Base-by-base conservation (phyloP, 1,139 yeast genomes). In the Saccharomyces hybrid region DNA sequence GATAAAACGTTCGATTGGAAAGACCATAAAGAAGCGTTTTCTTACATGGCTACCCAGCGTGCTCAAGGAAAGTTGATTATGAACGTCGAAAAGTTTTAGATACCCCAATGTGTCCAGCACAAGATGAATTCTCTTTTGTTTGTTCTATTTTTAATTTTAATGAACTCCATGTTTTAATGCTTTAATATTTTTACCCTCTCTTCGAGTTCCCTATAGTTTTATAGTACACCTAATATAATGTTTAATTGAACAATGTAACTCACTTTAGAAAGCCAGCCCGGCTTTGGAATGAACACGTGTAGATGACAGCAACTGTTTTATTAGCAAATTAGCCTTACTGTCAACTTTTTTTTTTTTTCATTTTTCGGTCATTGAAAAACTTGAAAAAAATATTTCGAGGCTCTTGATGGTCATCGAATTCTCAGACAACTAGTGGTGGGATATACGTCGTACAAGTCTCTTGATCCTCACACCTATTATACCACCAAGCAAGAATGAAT, bases 41-140 rank as follows among this genome's bases (percentile, higher is more conserved):
- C 77, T 2, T 75, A 73, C 59, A 71, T 86, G 55, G 71, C 68
- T 28, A 66, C 75, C 2, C 81, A 82, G 49, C 77, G 75, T 55
- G 81, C 83, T n/a, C 79, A 77, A 57, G 96, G 96, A 31, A 88
- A 87, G 67, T 73, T 87, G 52, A 78, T 87, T 4, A 55, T 75
- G 47, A 64, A 73, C 42, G 71, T 72, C 24, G 78, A 75, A 55
- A 66, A 64, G 51, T 74, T 74, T 55, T 73, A 60, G 44, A 38
- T 38, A 38, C 26, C 44, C 9, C 44, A 1, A 4, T 38, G 11
- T 24, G 4, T 38, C 9, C 4, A 19, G 2, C 26, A 24, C 26
- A 24, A 4, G 26, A 24, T 24, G 26, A 24, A 24, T 24, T 24
- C 26, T 24, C 26, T 24, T 24, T 8, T n/a, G 4, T 38, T 8